Percentiles rank a stretch among this genome's conserved stretches.
These are phyloP conservation scores for Fusarium annulatum DNA, from an alignment of 2,329 filamentous ascomycete species.

Conservation along the genomic window DNA sequence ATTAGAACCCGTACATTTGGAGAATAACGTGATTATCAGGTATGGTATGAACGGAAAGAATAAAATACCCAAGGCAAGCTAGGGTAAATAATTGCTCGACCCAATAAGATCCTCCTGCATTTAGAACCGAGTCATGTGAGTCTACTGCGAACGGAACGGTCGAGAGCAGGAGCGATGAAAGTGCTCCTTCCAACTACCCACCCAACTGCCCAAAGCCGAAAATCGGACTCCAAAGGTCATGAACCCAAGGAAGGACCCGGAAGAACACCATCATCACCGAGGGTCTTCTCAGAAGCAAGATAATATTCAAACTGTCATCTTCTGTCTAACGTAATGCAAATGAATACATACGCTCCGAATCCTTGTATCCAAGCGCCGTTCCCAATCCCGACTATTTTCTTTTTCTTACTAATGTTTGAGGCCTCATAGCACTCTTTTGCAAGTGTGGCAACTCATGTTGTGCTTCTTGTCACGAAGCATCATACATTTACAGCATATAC, in stretches of 20 bases:
- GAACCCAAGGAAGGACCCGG: neutral
- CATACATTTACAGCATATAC: neutral
- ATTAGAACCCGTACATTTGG: neutral
- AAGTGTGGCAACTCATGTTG: constrained; percentile 1
- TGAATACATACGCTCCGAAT: constrained; percentile 34
- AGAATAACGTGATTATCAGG: neutral
- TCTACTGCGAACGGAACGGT: neutral
- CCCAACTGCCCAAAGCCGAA: neutral
- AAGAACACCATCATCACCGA: neutral
- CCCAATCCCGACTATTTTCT: constrained; percentile 15
- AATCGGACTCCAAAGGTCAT: neutral
- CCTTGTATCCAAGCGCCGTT: constrained; percentile 32
- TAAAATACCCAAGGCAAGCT: no score
- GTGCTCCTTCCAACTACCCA: constrained; percentile 6
- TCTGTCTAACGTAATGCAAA: constrained; percentile 29
- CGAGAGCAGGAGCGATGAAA: constrained; percentile 5
- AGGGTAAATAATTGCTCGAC: neutral
- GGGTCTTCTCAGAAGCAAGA: neutral
- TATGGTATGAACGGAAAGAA: neutral
- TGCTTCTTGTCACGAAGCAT: neutral
- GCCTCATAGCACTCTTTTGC: neutral
- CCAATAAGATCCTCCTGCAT: neutral
- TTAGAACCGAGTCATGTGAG: constrained; percentile 14
- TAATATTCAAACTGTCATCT: constrained; percentile 17
- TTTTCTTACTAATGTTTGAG: constrained; percentile 19